A percentile compares a stretch with the other conserved stretches of the same genome.
Evolutionary conservation across 1,284 basidiomycete species (phyloP).

Genomic region (Ustilago trichophora): DNA sequence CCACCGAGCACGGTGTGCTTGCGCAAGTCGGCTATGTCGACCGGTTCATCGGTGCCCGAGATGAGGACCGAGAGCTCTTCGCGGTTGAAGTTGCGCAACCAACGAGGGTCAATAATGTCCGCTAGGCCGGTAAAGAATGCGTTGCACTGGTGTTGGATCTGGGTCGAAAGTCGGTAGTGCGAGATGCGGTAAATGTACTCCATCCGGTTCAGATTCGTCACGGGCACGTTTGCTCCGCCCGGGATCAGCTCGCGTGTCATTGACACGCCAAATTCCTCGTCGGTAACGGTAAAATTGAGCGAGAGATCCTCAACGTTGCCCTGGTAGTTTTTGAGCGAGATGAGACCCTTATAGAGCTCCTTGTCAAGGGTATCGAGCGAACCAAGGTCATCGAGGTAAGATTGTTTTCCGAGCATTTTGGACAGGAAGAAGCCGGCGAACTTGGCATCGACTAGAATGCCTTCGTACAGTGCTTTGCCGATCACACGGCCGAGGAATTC

Average conservation of each 20-base stretch:
- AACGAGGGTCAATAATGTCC: conserved; percentile 64
- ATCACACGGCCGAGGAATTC: conserved; percentile 90
- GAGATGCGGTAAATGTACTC: conserved; percentile 88
- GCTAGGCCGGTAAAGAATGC: conserved; percentile 70
- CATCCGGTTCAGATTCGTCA: conserved; percentile 87
- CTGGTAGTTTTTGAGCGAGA: conserved; percentile 90
- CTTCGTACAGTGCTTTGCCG: conserved; percentile 95
- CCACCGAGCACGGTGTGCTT: conserved; percentile 60
- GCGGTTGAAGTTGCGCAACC: conserved; percentile 62
- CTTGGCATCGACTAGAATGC: conserved; percentile 92
- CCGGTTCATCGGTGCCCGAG: conserved; percentile 58
- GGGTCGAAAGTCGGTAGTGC: conserved; percentile 85
- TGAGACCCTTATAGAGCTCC: conserved; percentile 88
- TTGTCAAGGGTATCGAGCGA: conserved; percentile 68
- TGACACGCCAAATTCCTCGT: conserved; percentile 91
- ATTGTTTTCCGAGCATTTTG: conserved; percentile 70
- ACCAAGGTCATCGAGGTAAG: conserved; percentile 57
- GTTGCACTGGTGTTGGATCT: conserved; percentile 81
- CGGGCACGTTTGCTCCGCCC: conserved; percentile 82
- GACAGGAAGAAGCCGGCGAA: conserved; percentile 95
- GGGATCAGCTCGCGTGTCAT: conserved; percentile 82
- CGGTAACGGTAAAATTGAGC: conserved; percentile 86
- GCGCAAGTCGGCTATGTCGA: conserved; percentile 60
- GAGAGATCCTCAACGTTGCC: conserved; percentile 90
- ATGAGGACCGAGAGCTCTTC: conserved; percentile 62